Evolutionary conservation across 2,329 filamentous ascomycete species (phyloP).

Genomic region (Cladosporium sp.): DNA sequence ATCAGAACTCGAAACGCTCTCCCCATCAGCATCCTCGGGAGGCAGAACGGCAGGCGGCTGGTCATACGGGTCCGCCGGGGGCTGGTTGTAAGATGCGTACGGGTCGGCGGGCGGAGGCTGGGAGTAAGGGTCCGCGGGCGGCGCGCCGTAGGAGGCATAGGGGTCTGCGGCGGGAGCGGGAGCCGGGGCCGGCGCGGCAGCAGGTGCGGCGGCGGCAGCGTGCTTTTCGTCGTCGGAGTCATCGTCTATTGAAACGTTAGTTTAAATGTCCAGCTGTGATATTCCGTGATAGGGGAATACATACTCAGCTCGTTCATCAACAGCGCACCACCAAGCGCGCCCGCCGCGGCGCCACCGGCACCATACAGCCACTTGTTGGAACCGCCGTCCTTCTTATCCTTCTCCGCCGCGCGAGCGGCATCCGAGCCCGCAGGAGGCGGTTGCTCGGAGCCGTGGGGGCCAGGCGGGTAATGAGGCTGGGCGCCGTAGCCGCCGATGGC

Average conservation of each 20-base stretch:
- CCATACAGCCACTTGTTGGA: constrained; percentile 39
- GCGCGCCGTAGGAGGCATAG: not conserved
- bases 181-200: constrained; percentile 12
- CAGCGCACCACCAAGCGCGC: constrained; percentile 52
- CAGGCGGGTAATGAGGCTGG: constrained; percentile 20
- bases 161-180: not conserved
- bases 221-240: constrained; percentile 30
- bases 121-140: not conserved
- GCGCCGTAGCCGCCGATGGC: constrained; percentile 22
- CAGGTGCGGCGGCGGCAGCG: constrained; percentile 14
- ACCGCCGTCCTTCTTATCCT: constrained; percentile 8
- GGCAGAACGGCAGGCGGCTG: constrained; percentile 10
- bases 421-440: not conserved
- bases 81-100: constrained; percentile 13
- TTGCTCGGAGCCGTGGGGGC: constrained; percentile 10
- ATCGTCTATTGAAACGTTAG: constrained; percentile 18
- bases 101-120: constrained; percentile 9
- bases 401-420: not conserved
- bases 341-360: constrained; percentile 52
- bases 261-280: no score
- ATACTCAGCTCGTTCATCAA: constrained; percentile 52
- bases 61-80: constrained; percentile 13
- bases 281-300: constrained; percentile 18
- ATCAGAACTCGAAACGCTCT: constrained; percentile 21
- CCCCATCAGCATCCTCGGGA: constrained; percentile 13